These are phyloP conservation scores for Diplodia seriata DNA, from an alignment of 2,329 filamentous ascomycete species.

Conservation along the genomic window DNA sequence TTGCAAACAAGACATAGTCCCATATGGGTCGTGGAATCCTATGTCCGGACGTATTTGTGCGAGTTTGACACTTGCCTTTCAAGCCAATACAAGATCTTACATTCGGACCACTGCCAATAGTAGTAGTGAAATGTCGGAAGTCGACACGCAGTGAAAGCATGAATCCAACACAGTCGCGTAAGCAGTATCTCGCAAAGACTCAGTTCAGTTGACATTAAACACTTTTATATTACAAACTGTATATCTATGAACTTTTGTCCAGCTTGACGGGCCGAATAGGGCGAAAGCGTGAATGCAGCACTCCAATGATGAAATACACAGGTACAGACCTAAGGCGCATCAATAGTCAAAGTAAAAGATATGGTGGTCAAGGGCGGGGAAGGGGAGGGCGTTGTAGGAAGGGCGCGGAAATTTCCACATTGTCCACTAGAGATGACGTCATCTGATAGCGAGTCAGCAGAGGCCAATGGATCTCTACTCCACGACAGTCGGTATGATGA, in stretches of 20 bases:
- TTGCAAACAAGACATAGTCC: too few species aligned
- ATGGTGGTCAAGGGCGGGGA: not conserved
- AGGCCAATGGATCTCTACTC: not conserved
- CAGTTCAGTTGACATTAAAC: not conserved
- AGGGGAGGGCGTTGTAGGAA: not conserved
- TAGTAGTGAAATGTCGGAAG: too few species aligned
- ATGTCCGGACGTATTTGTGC: too few species aligned
- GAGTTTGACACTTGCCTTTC: too few species aligned
- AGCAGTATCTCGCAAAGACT: not conserved
- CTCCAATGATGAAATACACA: not conserved
- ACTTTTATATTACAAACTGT: conserved; percentile 6
- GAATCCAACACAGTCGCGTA: too few species aligned
- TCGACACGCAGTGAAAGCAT: too few species aligned
- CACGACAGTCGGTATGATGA: not conserved
- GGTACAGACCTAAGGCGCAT: not conserved
- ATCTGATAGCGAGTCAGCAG: conserved; percentile 16
- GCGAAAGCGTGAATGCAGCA: too few species aligned
- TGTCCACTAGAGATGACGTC: not conserved
- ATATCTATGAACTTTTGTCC: conserved; percentile 4
- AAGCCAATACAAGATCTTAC: too few species aligned
- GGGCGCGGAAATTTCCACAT: not conserved
- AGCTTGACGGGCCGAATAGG: not conserved
- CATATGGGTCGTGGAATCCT: too few species aligned
- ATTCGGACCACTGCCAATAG: too few species aligned
- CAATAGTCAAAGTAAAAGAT: not conserved